Conservation (phyloP, 208 protist genomes). For the Willaertia magna region DNA sequence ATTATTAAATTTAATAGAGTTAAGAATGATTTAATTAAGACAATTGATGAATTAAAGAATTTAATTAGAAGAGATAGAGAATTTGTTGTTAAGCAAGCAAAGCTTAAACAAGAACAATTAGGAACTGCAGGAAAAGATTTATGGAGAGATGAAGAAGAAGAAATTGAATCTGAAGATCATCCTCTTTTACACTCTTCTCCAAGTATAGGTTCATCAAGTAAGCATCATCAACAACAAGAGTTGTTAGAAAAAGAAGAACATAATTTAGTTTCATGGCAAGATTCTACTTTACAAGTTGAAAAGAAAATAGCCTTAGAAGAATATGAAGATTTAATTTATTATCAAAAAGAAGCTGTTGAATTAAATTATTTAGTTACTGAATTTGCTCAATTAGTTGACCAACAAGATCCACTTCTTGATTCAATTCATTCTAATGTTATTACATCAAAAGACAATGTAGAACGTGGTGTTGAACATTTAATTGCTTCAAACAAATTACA, state of each 20-base stretch:
- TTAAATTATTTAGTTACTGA: neutral
- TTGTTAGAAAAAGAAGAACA: neutral
- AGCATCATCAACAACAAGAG: neutral
- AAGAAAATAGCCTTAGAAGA: neutral
- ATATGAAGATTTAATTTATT: neutral
- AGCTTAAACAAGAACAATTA: neutral
- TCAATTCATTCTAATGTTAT: neutral
- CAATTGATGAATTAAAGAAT: neutral
- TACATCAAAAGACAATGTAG: neutral
- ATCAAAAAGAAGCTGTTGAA: neutral
- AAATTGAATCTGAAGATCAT: neutral
- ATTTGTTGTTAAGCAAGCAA: neutral
- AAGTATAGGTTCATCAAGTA: too few species aligned
- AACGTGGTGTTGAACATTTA: neutral
- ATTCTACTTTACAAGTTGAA: neutral
- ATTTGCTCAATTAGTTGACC: neutral
- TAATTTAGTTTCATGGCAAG: neutral
- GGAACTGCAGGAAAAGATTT: neutral
- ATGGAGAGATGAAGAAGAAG: neutral
- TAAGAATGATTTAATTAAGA: neutral
- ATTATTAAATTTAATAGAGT: neutral
- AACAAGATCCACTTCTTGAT: neutral
- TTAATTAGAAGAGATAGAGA: neutral
- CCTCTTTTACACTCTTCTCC: neutral
- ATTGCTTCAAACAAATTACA: too few species aligned